Conservation (phyloP, 257 asterid genomes). For the Solanum sejunctum region DNA sequence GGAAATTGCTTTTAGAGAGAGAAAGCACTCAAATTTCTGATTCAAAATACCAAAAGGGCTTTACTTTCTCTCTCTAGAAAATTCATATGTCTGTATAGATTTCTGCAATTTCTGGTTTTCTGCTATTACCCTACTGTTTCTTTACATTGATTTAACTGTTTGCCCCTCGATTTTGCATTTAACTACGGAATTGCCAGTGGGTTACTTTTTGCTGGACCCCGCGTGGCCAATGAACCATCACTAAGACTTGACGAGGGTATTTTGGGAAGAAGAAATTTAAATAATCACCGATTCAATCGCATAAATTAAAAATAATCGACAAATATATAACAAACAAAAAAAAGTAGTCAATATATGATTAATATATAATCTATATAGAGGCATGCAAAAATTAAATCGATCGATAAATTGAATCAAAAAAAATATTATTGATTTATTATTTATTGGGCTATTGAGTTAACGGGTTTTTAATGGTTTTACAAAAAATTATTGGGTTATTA, state of each 20-base stretch:
- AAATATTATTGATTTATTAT: too few species aligned
- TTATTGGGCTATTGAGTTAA: too few species aligned
- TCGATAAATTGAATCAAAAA: too few species aligned
- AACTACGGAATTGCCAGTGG: constrained; percentile 16
- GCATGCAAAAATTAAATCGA: too few species aligned
- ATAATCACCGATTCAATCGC: neutral
- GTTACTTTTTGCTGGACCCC: neutral
- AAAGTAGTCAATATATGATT: too few species aligned
- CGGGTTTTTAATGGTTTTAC: too few species aligned
- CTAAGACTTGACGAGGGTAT: neutral
- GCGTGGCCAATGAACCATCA: neutral
- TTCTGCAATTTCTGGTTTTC: neutral
- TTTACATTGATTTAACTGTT: neutral
- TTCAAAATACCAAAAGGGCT: neutral
- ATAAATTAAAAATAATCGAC: neutral
- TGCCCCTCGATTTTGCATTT: constrained; percentile 13
- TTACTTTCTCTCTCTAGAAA: constrained; percentile 2
- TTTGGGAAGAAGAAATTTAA: neutral
- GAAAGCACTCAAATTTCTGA: neutral
- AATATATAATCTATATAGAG: too few species aligned
- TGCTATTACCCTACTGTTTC: constrained; percentile 11
- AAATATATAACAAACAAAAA: too few species aligned
- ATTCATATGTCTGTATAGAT: neutral
- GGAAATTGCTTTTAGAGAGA: neutral
- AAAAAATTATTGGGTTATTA: too few species aligned